Conservation (phyloP, 1,284 basidiomycete species). For the Ceratobasidium papillatum region DNA sequence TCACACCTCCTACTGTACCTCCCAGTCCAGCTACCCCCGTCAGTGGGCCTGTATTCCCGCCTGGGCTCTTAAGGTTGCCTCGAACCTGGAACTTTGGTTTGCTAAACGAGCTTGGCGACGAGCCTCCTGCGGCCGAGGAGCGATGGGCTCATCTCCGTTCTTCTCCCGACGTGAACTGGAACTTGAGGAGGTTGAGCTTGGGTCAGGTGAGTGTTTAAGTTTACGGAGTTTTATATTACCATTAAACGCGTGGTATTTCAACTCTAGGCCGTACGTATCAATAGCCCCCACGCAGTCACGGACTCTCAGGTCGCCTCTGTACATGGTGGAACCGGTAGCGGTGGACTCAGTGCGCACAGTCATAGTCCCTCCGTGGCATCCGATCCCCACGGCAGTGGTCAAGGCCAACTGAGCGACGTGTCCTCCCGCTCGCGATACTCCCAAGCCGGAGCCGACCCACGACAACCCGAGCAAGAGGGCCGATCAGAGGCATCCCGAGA, state of each 20-base stretch:
- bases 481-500: slow-evolving; percentile 4
- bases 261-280: slow-evolving; percentile 24
- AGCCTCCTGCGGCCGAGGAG: slow-evolving; percentile 36
- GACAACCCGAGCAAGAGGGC: background rate
- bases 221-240: background rate
- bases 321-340: slow-evolving; percentile 28
- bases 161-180: slow-evolving; percentile 23
- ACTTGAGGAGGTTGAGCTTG: slow-evolving; percentile 17
- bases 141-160: slow-evolving; percentile 26
- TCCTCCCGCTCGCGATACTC: slow-evolving; percentile 21
- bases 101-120: slow-evolving; percentile 34
- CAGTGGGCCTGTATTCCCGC: slow-evolving; percentile 29
- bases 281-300: slow-evolving; percentile 21
- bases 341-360: background rate
- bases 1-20: slow-evolving; percentile 14
- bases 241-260: background rate
- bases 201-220: slow-evolving; percentile 24
- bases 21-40: slow-evolving; percentile 15
- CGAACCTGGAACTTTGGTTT: slow-evolving; percentile 39
- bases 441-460: background rate
- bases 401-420: background rate
- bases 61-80: slow-evolving; percentile 16
- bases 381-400: background rate
- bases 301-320: slow-evolving; percentile 30
- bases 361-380: slow-evolving; percentile 7